Evolutionary conservation across 352 stramenopile species (phyloP).

Genomic region (Phytophthora pseudosyringae): DNA sequence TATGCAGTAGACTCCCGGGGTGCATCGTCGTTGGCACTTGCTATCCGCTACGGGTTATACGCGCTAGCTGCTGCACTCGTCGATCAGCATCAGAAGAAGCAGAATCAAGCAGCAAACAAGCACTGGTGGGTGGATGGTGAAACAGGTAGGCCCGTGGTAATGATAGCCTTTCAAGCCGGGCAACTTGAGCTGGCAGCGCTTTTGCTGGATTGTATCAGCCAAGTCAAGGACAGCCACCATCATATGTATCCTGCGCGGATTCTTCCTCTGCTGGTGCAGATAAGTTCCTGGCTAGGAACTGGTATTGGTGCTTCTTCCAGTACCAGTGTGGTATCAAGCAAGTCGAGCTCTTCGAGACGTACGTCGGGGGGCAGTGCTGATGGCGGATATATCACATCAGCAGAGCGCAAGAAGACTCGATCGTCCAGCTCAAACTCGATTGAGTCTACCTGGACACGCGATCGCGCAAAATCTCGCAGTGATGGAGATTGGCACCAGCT

Average conservation of each 20-base stretch:
- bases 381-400: constrained; percentile 2
- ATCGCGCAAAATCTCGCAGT: constrained; percentile 52
- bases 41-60: constrained; percentile 72
- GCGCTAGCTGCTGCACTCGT: constrained; percentile 42
- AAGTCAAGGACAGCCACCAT: constrained; percentile 32
- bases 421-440: constrained; percentile 26
- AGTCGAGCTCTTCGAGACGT: constrained; percentile 12
- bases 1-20: constrained; percentile 45
- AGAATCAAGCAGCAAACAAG: constrained; percentile 15
- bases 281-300: constrained; percentile 47
- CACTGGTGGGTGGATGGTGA: constrained; percentile 60
- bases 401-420: constrained; percentile 11
- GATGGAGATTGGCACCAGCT: constrained; percentile 54
- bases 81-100: constrained; percentile 35
- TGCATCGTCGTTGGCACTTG: constrained; percentile 51
- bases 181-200: constrained; percentile 66
- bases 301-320: constrained; percentile 12
- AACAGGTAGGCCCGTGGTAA: constrained; percentile 45
- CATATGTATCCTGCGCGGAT: constrained; percentile 38
- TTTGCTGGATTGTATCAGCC: constrained; percentile 49
- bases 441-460: constrained; percentile 29
- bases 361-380: constrained; percentile 8
- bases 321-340: constrained; percentile 7
- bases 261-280: constrained; percentile 57
- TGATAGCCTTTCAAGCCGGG: constrained; percentile 60